Conservation (phyloP, 345 rosid genomes). For the Moringa oleifera region DNA sequence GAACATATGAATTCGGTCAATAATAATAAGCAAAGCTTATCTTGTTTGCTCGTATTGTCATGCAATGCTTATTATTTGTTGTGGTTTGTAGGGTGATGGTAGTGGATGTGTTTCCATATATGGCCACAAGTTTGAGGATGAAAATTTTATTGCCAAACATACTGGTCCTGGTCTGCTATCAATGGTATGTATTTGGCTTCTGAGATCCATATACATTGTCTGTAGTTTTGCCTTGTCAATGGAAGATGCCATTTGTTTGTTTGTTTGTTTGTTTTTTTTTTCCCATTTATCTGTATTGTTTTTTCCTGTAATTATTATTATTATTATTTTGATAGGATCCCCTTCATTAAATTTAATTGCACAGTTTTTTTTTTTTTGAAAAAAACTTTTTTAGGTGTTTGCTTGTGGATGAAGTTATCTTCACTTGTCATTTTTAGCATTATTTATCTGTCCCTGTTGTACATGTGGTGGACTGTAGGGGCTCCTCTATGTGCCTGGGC, state of each 20-base stretch:
- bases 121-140: slow-evolving; percentile 85
- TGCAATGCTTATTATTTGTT: neutral
- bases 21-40: neutral
- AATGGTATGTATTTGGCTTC: slow-evolving; percentile 48
- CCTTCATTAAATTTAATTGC: too few species aligned
- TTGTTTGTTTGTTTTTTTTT: too few species aligned
- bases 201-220: neutral
- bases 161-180: slow-evolving; percentile 96
- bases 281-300: too few species aligned
- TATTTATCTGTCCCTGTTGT: too few species aligned
- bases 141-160: slow-evolving; percentile 83
- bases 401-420: neutral
- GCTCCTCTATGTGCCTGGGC: neutral
- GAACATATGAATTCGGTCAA: too few species aligned
- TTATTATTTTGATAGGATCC: too few species aligned
- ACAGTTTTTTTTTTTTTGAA: too few species aligned
- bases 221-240: neutral
- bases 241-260: neutral
- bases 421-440: too few species aligned
- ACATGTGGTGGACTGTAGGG: too few species aligned
- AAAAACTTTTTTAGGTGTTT: neutral
- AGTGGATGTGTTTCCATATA: slow-evolving; percentile 84
- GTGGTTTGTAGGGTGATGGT: slow-evolving; percentile 76
- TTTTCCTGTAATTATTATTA: too few species aligned
- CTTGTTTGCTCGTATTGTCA: neutral